Evolutionary conservation across 345 rosid genomes (phyloP).

Genomic region (Pistacia atlantica): DNA sequence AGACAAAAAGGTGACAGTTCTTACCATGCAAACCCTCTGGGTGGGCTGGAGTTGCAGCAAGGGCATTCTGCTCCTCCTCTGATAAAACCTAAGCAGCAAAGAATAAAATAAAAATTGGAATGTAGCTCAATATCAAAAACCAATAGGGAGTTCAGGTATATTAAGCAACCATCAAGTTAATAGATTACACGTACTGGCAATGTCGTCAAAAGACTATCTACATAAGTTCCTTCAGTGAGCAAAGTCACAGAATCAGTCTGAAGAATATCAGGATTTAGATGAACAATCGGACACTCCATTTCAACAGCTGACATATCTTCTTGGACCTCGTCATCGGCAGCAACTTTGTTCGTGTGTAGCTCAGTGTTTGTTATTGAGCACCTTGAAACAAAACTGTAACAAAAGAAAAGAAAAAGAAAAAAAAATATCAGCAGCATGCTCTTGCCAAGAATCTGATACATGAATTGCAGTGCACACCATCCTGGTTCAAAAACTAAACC

Average conservation of each 20-base stretch:
- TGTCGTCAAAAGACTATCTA: conserved; percentile 69
- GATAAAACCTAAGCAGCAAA: conserved; percentile 63
- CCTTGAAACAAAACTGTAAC: conserved; percentile 48
- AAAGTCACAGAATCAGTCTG: conserved; percentile 63
- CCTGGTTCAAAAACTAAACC: background rate
- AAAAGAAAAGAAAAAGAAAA: conserved; percentile 6
- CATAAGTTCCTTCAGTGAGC: conserved; percentile 58
- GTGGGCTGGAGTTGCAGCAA: conserved; percentile 95
- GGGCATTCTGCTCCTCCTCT: conserved; percentile 82
- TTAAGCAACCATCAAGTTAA: background rate
- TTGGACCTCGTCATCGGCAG: conserved; percentile 45
- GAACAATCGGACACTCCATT: conserved; percentile 60
- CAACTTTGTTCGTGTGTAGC: conserved; percentile 45
- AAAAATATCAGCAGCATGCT: background rate
- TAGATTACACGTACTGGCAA: conserved; percentile 59
- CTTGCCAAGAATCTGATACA: background rate
- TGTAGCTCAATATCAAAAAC: background rate
- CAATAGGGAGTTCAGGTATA: background rate
- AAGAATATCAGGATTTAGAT: conserved; percentile 60
- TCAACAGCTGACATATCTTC: conserved; percentile 42
- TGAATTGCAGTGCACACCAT: background rate
- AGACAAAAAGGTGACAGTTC: conserved; percentile 5
- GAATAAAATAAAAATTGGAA: conserved; percentile 13
- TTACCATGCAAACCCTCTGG: conserved; percentile 83
- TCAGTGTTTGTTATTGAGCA: conserved; percentile 67